Base-by-base conservation (phyloP, 1,284 basidiomycete species). In the Ustilago tritici region DNA sequence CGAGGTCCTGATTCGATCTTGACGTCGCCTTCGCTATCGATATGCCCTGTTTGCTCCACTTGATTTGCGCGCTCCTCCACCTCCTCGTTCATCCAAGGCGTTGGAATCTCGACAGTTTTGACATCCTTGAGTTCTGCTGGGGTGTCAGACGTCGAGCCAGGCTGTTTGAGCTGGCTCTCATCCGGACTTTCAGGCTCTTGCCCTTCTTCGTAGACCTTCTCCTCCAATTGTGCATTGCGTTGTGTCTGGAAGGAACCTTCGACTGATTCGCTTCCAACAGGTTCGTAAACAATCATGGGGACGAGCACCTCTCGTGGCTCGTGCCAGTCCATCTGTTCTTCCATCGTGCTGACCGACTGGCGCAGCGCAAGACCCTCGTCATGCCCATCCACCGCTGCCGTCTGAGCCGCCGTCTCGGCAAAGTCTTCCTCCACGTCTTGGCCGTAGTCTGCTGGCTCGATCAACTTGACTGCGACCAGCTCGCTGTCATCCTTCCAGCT, bases 401-500 rank as follows among this genome's bases (percentile, higher is more conserved):
- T 28, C 55, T 40, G 59, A 47, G 31, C 28, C 49, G 31, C 56
- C 7, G 23, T 62, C 63, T 28, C 47, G 54, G 28, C 53, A 56
- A 38, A 28, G 7, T 62, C 55, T 17, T 65, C 60, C 5, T 74
- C 65, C 28, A 62, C 70, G 38, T 67, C 70, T 49, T 75, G 72
- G 9, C 75, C 79, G 34, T 82, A 82, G 36, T 76, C 66, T 28
- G 79, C 80, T 2, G 68, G 70, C 65, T 82, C 79, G 46, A 82
- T 79, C 35, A 76, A 19, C 49, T 65, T 70, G 56, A 82, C 43
- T 4, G 72, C 72, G 2, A 70, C 75, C n/a, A 82, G 70, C 55
- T 78, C 77, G 41, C 60, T 65, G 46, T 79, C 75, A 9, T 71
- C 75, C 58, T 70, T 79, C 77, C 77, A 82, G 15, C 47, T 73